Conservation (phyloP, 495 filamentous ascomycete genomes). For the Tuber melanosporum region DNA sequence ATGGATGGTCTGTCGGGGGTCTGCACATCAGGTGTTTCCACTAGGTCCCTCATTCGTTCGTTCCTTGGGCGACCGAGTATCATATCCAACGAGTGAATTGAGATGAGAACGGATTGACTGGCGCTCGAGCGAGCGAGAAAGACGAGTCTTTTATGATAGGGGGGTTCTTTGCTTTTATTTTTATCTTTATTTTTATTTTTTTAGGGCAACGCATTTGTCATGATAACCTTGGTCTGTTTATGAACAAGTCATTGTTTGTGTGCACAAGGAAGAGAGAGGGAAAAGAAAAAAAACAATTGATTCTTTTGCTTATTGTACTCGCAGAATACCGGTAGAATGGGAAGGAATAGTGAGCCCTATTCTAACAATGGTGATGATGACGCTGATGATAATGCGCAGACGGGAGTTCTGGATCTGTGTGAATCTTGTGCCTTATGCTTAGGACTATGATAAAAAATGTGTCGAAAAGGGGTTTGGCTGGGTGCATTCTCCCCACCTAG, state of each 20-base stretch:
- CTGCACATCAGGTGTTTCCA: background rate
- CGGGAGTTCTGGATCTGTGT: background rate
- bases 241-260: conserved; percentile 3
- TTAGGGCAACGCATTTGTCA: background rate
- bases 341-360: background rate
- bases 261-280: background rate
- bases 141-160: conserved; percentile 6
- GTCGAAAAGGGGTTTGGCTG: background rate
- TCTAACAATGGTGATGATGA: background rate
- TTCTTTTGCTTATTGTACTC: background rate
- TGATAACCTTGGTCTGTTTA: background rate
- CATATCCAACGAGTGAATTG: background rate
- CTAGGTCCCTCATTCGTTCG: background rate
- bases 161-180: background rate
- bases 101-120: background rate
- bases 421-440: background rate
- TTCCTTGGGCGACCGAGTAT: background rate
- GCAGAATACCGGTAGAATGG: background rate
- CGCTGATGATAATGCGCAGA: background rate
- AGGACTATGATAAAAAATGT: background rate
- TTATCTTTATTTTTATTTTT: background rate
- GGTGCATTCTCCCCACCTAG: background rate
- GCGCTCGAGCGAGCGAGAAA: background rate
- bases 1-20: background rate
- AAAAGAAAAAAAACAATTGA: background rate